Evolutionary conservation across 225 moss, liverwort and hornwort genomes (phyloP).

Genomic region (Ulota crispa): DNA sequence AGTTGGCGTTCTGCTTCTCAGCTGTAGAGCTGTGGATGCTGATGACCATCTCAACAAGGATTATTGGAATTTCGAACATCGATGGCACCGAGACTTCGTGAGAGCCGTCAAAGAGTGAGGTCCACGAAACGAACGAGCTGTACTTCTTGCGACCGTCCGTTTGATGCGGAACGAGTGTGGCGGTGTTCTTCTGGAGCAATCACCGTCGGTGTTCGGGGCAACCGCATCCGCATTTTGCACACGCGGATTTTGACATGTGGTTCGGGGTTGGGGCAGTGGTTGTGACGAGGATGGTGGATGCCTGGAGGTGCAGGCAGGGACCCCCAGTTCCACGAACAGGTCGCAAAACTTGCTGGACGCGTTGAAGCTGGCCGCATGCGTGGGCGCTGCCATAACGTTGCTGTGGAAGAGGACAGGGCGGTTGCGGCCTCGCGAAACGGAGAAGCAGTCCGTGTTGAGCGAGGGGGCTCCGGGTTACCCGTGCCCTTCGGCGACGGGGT

Average conservation of each 20-base stretch:
- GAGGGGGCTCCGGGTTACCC: conserved; percentile 40
- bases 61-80: too few relatives aligned
- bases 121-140: background rate
- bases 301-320: conserved; percentile 26
- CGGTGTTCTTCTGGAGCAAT: conserved; percentile 5
- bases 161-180: background rate
- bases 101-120: too few relatives aligned
- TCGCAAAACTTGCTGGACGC: conserved; percentile 48
- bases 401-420: conserved; percentile 46
- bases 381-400: conserved; percentile 47
- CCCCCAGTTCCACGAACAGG: conserved; percentile 6
- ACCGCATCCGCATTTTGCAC: background rate
- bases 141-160: background rate
- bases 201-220: background rate
- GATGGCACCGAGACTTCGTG: too few relatives aligned
- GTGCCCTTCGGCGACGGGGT: conserved; percentile 39
- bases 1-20: too few relatives aligned
- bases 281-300: conserved; percentile 21
- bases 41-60: too few relatives aligned
- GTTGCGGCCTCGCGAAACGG: conserved; percentile 6
- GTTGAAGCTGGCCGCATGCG: conserved; percentile 59
- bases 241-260: background rate
- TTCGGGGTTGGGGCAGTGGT: conserved; percentile 31
- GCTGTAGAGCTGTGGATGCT: too few relatives aligned
- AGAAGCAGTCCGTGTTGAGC: conserved; percentile 34